These are phyloP conservation scores for Ascocoryne sarcoides DNA, from an alignment of 2,329 filamentous ascomycete genomes.

Conservation along the genomic window DNA sequence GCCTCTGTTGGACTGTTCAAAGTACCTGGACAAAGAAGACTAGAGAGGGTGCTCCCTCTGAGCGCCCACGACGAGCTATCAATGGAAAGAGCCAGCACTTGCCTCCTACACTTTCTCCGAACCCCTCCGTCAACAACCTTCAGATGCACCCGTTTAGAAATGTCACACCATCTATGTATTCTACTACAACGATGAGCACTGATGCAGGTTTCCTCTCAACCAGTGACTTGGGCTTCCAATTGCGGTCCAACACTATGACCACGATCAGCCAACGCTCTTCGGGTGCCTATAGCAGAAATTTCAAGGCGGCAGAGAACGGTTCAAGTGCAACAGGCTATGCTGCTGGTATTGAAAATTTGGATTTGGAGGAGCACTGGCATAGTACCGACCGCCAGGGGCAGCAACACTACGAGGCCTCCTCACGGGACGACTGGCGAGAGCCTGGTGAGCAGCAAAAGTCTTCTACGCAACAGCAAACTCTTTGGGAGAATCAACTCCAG, in stretches of 20 bases:
- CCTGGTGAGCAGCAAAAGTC: not conserved
- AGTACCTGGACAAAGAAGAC: slow-evolving; percentile 20
- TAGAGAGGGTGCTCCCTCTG: no score
- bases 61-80: no score
- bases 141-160: no score
- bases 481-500: no score
- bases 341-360: slow-evolving; percentile 17
- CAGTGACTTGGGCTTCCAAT: slow-evolving; percentile 8
- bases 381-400: not conserved
- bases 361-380: not conserved
- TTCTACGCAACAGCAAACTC: not conserved
- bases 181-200: no score
- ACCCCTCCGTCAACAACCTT: not conserved
- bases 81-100: slow-evolving; percentile 3
- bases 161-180: slow-evolving; percentile 1
- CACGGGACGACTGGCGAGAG: not conserved
- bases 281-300: no score
- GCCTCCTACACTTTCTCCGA: not conserved
- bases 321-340: slow-evolving; percentile 13
- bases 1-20: slow-evolving; percentile 28
- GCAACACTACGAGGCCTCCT: not conserved
- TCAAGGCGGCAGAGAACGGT: no score
- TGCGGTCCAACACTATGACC: slow-evolving; percentile 5
- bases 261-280: slow-evolving; percentile 1
- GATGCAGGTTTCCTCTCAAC: no score